Conservation (phyloP, 2,329 filamentous ascomycete genomes). For the Coleophoma cylindrospora region DNA sequence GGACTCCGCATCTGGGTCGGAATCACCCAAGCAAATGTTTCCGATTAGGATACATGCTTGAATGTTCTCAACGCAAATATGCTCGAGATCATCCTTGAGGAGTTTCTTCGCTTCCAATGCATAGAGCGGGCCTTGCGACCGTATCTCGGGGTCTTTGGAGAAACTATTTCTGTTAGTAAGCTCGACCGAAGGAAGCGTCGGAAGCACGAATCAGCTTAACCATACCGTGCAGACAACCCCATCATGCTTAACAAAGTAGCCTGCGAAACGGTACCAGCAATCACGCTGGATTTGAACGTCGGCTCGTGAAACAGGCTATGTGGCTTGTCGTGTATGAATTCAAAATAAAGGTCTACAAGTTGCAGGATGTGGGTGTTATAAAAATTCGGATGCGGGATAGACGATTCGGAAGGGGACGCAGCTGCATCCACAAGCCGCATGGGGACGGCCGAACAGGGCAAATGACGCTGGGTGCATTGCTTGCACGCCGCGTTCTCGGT, state of each 20-base stretch:
- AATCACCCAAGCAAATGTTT: conserved; percentile 26
- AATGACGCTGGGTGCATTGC: conserved; percentile 10
- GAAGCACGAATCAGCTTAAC: too few species aligned
- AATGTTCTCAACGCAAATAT: conserved; percentile 28
- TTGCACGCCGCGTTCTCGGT: conserved; percentile 4
- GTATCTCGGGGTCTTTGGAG: conserved; percentile 10
- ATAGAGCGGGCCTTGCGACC: conserved; percentile 9
- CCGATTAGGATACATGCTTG: conserved; percentile 29
- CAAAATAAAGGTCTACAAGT: conserved; percentile 19
- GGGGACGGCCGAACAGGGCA: conserved; percentile 9
- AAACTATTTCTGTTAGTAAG: conserved; percentile 8
- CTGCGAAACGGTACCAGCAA: conserved; percentile 10
- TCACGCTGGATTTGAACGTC: conserved; percentile 11
- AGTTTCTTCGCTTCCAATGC: conserved; percentile 12
- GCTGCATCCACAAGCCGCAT: neutral
- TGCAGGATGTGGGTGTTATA: neutral
- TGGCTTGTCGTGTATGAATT: conserved; percentile 20
- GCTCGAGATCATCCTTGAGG: conserved; percentile 26
- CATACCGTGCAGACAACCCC: conserved; percentile 19
- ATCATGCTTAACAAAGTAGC: conserved; percentile 16
- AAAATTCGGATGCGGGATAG: neutral
- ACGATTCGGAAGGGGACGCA: neutral
- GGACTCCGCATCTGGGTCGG: conserved; percentile 26
- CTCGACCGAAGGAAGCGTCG: neutral
- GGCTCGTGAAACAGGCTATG: conserved; percentile 22